A percentile compares a stretch with the other conserved stretches of the same genome.
These are phyloP conservation scores for Sicyos baderoa DNA, from an alignment of 306 rosid species.

Conservation along the genomic window DNA sequence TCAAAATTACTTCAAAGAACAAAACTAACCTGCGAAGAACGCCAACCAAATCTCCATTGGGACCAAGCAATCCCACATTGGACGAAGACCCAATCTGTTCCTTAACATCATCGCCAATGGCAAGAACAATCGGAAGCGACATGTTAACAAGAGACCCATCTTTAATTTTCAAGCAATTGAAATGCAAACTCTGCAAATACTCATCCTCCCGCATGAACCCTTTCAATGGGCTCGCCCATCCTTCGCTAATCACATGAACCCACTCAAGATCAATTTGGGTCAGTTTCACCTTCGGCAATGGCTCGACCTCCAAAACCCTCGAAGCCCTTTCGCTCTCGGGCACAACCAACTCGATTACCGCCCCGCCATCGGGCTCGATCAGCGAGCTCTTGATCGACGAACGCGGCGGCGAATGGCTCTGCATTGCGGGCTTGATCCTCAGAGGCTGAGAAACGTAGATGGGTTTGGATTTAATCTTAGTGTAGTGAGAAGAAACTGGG, in stretches of 20 bases:
- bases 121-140: constrained; percentile 90
- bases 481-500: not conserved
- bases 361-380: constrained; percentile 86
- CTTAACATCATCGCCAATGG: constrained; percentile 69
- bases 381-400: constrained; percentile 54
- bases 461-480: constrained; percentile 35
- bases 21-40: constrained; percentile 62
- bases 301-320: constrained; percentile 42
- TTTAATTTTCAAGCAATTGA: constrained; percentile 53
- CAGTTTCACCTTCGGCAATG: constrained; percentile 49
- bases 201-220: constrained; percentile 94
- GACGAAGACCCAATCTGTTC: constrained; percentile 44
- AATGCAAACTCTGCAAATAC: constrained; percentile 89
- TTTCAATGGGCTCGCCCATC: constrained; percentile 87
- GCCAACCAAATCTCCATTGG: constrained; percentile 59
- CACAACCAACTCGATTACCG: constrained; percentile 66
- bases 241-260: constrained; percentile 86
- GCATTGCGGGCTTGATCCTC: constrained; percentile 36
- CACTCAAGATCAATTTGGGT: constrained; percentile 78
- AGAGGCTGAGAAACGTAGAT: constrained; percentile 38
- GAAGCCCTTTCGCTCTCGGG: constrained; percentile 41
- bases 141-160: constrained; percentile 74
- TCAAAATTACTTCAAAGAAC: too few relatives aligned
- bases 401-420: constrained; percentile 14
- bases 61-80: constrained; percentile 57